These are phyloP conservation scores for Ilyonectria robusta DNA, from an alignment of 2,329 filamentous ascomycete species.

Conservation along the genomic window DNA sequence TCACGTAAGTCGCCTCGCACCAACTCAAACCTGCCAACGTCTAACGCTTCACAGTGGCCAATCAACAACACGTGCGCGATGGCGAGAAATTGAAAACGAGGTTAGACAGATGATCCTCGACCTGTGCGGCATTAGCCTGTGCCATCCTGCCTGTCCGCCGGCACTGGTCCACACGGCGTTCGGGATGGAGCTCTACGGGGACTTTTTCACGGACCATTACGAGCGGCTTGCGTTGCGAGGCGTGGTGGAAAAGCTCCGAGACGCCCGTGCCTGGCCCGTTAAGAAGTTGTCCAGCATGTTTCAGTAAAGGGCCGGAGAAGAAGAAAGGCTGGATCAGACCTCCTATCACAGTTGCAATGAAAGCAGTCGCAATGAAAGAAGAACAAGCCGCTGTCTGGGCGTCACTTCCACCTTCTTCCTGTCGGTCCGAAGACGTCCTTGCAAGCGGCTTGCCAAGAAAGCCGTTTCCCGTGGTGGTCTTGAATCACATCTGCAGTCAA, in stretches of 20 bases:
- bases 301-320: constrained; percentile 25
- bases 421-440: constrained; percentile 23
- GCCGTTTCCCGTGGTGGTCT: too few relatives aligned
- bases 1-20: constrained; percentile 48
- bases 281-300: constrained; percentile 56
- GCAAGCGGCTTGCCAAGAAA: not conserved
- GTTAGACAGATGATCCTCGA: constrained; percentile 56
- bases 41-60: constrained; percentile 43
- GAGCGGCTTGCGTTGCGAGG: constrained; percentile 55
- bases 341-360: not conserved
- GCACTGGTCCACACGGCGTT: constrained; percentile 57
- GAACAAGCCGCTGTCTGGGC: not conserved
- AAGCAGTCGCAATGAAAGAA: not conserved
- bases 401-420: not conserved
- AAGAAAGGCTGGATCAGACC: constrained; percentile 8
- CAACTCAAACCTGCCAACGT: not conserved
- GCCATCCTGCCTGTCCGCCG: constrained; percentile 55
- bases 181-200: constrained; percentile 58
- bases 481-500: too few relatives aligned
- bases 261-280: constrained; percentile 58
- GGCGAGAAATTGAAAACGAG: constrained; percentile 56
- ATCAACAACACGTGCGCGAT: constrained; percentile 48
- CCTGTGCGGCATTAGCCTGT: constrained; percentile 58
- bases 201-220: constrained; percentile 58
- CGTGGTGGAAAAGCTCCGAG: constrained; percentile 61